Base-by-base conservation (phyloP, 306 rosid genomes). In the Dryas octopetala region DNA sequence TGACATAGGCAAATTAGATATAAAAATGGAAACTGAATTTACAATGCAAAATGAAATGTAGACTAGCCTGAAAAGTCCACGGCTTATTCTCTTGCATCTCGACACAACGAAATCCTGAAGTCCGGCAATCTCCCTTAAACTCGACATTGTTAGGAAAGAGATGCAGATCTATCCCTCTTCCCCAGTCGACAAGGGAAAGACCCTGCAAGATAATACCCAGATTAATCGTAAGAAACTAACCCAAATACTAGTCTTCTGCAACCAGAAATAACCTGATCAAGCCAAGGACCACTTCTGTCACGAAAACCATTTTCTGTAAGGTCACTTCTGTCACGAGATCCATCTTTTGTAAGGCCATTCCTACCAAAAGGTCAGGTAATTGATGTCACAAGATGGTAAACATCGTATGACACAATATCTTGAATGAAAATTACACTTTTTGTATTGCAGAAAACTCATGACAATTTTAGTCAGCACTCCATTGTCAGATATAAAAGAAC, bases 141-240 rank as follows among this genome's bases (percentile, higher is more conserved):
- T 81, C 75, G 2, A 80, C 71, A 78, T 84, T 70, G 58, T 84
- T 88, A 52, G 99, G 92, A 86, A 95, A 90, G 81, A 91, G 97
- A 72, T 48, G 82, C 72, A 86, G 77, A 82, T 91, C 99, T 74
- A 95, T 95, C 62, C 97, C 97, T 73, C 97, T 86, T 85, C 99
- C 99, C 99, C 97, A 95, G 86, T 90, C 99, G 71, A 95, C 97
- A 76, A 95, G 97, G 87, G 96, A 91, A 76, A 95, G 91, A 71
- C 97, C 99, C 99, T 92, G 17, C 6, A 74, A 76, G 70, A 78
- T 73, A 74, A 26, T 72, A 54, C 64, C 60, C 81, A 51, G 51
- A 53, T 45, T 72, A 71, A 55, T 69, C 65, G 73, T 64, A 62
- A 69, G 74, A 48, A 57, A 45, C 48, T 47, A 70, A 63, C 64